A percentile compares a stretch with the other conserved stretches of the same genome.
These are phyloP conservation scores for Priceomyces fermenticarens DNA, from an alignment of 805 yeast species.

Conservation along the genomic window DNA sequence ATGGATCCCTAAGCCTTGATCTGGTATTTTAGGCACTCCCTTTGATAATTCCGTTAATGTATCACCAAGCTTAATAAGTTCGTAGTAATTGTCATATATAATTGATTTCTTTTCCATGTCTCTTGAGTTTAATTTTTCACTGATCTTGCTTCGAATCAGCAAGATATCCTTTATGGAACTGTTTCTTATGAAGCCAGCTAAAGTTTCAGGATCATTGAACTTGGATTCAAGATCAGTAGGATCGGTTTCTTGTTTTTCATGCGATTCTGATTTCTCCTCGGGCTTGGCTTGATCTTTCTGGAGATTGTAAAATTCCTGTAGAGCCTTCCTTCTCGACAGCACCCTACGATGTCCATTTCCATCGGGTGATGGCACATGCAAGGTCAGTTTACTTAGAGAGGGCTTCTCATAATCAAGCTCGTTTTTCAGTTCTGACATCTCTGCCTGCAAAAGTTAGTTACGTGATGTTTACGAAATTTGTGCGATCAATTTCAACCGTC, in stretches of 20 bases:
- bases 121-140: conserved; percentile 46
- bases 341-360: conserved; percentile 22
- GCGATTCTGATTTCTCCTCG: neutral
- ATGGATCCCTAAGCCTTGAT: conserved; percentile 8
- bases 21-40: conserved; percentile 6
- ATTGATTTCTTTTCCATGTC: conserved; percentile 66
- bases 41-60: conserved; percentile 35
- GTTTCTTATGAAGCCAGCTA: conserved; percentile 18
- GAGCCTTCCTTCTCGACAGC: conserved; percentile 38
- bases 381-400: conserved; percentile 1
- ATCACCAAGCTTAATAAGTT: conserved; percentile 63
- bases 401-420: conserved; percentile 26
- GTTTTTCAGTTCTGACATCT: neutral
- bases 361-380: neutral
- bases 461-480: no score
- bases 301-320: conserved; percentile 40
- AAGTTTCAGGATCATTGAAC: conserved; percentile 16
- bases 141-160: conserved; percentile 31
- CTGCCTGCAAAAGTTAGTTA: neutral
- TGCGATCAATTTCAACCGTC: neutral
- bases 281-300: conserved; percentile 10
- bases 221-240: conserved; percentile 4
- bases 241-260: neutral
- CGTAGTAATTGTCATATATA: conserved; percentile 73
- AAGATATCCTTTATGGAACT: conserved; percentile 28